Conservation (phyloP, 441 rosid species). For the Populus hybrid region DNA sequence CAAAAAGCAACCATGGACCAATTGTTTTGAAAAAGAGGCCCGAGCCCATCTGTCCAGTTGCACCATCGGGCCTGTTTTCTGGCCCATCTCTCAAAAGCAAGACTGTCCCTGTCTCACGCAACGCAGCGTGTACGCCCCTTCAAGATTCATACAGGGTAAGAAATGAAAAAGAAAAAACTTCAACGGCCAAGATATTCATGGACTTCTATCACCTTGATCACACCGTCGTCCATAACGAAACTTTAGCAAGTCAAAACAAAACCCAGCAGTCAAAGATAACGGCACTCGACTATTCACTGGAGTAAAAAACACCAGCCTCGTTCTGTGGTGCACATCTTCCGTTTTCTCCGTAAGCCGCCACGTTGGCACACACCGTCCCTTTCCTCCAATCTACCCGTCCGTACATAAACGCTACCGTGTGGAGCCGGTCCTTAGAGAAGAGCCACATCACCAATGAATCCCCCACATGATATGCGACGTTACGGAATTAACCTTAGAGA, state of each 20-base stretch:
- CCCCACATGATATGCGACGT: constrained; percentile 35
- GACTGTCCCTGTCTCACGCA: background rate
- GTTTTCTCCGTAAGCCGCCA: constrained; percentile 20
- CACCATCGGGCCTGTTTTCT: background rate
- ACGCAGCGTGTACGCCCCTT: background rate
- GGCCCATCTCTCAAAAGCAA: background rate
- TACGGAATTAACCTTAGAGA: constrained; percentile 38
- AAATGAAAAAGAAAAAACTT: too few species aligned
- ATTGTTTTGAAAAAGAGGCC: background rate
- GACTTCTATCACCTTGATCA: background rate
- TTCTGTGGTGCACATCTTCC: background rate
- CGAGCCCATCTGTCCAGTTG: background rate
- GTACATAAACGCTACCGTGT: constrained; percentile 22
- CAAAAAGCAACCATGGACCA: background rate
- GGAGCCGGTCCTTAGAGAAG: constrained; percentile 11
- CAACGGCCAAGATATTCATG: background rate
- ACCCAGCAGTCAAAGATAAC: background rate
- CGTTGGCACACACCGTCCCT: constrained; percentile 26
- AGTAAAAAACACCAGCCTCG: background rate
- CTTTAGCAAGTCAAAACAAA: background rate
- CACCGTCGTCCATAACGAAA: background rate
- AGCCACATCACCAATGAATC: constrained; percentile 37
- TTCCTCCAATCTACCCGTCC: background rate
- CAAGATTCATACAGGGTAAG: background rate
- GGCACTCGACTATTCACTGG: constrained; percentile 14